These are phyloP conservation scores for Lactarius tabidus DNA, from an alignment of 768 basidiomycete species.

Conservation along the genomic window DNA sequence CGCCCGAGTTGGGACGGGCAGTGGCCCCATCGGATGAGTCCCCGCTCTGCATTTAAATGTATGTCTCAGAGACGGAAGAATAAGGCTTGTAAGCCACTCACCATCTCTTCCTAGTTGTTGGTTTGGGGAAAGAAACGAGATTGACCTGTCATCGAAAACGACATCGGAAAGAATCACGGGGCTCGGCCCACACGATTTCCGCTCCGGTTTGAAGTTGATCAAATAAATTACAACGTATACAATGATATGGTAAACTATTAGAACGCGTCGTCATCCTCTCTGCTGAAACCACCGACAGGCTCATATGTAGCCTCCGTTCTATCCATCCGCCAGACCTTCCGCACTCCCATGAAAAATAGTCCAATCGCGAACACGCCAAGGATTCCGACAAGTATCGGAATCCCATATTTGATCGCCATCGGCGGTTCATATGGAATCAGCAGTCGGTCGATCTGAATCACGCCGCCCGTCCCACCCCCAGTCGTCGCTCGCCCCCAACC, in stretches of 20 bases:
- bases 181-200: neutral
- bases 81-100: neutral
- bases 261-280: constrained; percentile 46
- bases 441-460: constrained; percentile 81
- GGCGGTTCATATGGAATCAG: constrained; percentile 82
- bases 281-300: constrained; percentile 76
- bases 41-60: constrained; percentile 12
- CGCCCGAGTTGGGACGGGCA: constrained; percentile 21
- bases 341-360: constrained; percentile 68
- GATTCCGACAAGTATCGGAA: constrained; percentile 56
- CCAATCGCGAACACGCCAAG: constrained; percentile 60
- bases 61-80: neutral
- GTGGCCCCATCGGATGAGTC: constrained; percentile 14
- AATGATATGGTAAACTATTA: constrained; percentile 13
- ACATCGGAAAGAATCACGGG: neutral
- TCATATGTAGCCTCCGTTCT: constrained; percentile 86
- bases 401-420: constrained; percentile 78
- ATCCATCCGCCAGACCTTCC: constrained; percentile 66
- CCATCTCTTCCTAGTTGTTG: constrained; percentile 9
- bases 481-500: constrained; percentile 77
- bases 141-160: neutral
- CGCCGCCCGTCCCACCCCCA: constrained; percentile 73
- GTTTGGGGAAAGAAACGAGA: neutral
- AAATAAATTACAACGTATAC: neutral
- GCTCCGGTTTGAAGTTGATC: neutral